Percentiles rank a stretch among this genome's conserved stretches.
phyloP scores from a whole-genome alignment of 345 rosid species.

The Salix purpurea region DNA sequence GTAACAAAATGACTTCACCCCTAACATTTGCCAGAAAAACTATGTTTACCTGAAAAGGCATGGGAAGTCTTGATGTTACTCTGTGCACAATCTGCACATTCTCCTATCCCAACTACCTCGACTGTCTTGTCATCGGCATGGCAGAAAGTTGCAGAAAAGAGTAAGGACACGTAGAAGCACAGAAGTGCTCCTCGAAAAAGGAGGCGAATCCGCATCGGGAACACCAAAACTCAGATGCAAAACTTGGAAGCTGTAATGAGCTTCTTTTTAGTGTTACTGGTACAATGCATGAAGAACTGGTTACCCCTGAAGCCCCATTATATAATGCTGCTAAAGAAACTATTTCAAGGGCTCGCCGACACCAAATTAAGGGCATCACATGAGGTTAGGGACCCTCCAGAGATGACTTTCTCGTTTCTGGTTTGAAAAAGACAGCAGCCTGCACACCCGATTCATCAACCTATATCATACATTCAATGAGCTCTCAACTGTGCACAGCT shows the following conservation, averaged over 20 bases:
- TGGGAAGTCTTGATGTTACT: constrained; percentile 36
- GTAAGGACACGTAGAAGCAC: constrained; percentile 36
- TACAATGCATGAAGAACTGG: background rate
- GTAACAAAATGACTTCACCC: background rate
- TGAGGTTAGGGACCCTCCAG: constrained; percentile 27
- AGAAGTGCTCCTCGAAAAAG: constrained; percentile 34
- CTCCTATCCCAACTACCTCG: constrained; percentile 62
- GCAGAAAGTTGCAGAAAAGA: constrained; percentile 37
- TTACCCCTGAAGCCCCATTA: background rate
- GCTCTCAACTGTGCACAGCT: constrained; percentile 35
- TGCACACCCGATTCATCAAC: constrained; percentile 11
- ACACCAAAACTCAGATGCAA: background rate
- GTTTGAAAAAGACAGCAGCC: constrained; percentile 20
- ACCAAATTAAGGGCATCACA: constrained; percentile 34
- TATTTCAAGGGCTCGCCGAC: constrained; percentile 21
- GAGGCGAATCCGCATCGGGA: constrained; percentile 52
- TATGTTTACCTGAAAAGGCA: constrained; percentile 53
- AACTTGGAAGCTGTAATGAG: constrained; percentile 5
- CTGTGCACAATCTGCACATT: constrained; percentile 54
- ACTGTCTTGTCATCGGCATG: constrained; percentile 28
- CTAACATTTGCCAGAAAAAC: background rate
- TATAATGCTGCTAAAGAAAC: background rate
- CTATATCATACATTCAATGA: constrained; percentile 28
- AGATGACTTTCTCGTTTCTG: constrained; percentile 2
- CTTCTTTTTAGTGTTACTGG: background rate